Base-by-base conservation (phyloP, 108 stramenopile genomes). In the Phaeodactylum tricornutum region DNA sequence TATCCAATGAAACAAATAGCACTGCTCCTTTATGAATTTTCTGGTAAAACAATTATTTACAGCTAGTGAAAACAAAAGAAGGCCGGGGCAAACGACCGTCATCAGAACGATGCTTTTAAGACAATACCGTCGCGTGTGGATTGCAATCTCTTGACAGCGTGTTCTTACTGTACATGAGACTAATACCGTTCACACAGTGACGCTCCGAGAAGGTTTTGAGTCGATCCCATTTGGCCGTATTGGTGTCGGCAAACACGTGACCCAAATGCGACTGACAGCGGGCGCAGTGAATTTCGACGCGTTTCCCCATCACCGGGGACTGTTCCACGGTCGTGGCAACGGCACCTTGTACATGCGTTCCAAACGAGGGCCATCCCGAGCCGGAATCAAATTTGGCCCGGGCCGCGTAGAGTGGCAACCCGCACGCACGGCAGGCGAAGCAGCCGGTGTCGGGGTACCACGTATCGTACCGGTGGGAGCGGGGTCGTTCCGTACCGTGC, bases 341-440 rank as follows among this genome's bases (percentile, higher is more conserved):
- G 14, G 5, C 39, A 41, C 21, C 21, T 9, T 14, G 6, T 14
- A 6, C 39, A 14, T 20, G 14, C 39, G 21, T 15, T 20, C 39
- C 5, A 41, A 14, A 20, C 39, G 16, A 9, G 39, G 39, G 33
- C 33, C 33, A 34, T 11, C 33, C 33, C 12, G 33, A 8, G 33
- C 11, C 11, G 12, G 33, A 34, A 11, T 34, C 33, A 34, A 34
- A 34, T 4, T 41, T 41, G 14, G 5, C 6, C 39, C 5, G 9
- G 14, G 39, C 39, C 6, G 5, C 21, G 39, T 11, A 41, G 9
- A 41, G 5, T 4, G 39, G 39, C 14, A 9, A 14, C 21, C 39
- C 39, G 14, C 39, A 41, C 5, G 39, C 39, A 41, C 39, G 39
- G 39, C 39, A 41, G 5, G 39, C 39, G 14, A 41, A 41, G 39